These are phyloP conservation scores for Fusarium xylarioides DNA, from an alignment of 2,329 filamentous ascomycete genomes.

Conservation along the genomic window DNA sequence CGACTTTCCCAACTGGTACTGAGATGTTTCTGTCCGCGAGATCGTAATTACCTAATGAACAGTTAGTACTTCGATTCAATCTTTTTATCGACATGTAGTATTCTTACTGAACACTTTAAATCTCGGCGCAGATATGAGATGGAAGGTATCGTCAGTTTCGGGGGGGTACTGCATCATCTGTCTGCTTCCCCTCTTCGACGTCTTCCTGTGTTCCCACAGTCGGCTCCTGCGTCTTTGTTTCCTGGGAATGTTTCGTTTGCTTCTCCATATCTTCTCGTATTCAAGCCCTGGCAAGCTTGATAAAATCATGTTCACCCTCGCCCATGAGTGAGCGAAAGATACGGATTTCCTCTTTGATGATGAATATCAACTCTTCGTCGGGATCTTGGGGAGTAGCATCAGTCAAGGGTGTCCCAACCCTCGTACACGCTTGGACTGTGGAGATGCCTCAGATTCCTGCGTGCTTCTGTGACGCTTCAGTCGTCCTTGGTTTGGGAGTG, in stretches of 20 bases:
- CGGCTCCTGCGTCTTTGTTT: background rate
- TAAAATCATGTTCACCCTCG: background rate
- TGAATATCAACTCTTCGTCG: background rate
- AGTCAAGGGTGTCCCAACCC: background rate
- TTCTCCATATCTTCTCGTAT: background rate
- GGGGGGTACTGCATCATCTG: background rate
- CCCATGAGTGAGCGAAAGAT: accelerated
- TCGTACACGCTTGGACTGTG: background rate
- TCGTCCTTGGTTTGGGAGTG: background rate
- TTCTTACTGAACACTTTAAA: background rate
- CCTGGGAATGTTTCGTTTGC: background rate
- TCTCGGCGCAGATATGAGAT: background rate
- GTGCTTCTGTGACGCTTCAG: background rate
- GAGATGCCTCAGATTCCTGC: background rate
- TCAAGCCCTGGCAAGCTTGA: background rate
- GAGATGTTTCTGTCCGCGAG: background rate
- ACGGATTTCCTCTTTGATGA: background rate
- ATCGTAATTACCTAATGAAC: background rate
- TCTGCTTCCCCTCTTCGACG: background rate
- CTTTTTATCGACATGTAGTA: background rate
- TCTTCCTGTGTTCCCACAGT: background rate
- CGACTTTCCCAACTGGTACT: background rate
- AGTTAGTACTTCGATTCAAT: background rate
- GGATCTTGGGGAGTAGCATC: background rate
- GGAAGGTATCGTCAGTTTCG: background rate